These are phyloP conservation scores for Globisporangium sylvaticum DNA, from an alignment of 352 stramenopile species.

Conservation along the genomic window DNA sequence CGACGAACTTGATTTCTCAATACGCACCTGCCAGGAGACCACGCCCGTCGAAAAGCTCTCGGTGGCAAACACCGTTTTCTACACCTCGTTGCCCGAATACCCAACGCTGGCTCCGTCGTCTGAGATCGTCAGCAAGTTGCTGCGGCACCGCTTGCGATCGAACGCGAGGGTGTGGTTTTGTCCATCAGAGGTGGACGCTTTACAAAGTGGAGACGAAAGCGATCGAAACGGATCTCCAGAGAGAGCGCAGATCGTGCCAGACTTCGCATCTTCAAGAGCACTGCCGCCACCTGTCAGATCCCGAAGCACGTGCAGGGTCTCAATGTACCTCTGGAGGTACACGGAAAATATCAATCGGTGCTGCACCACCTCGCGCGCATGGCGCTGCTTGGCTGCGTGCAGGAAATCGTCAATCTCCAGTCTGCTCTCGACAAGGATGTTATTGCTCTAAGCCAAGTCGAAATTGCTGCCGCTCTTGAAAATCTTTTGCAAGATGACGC, in stretches of 20 bases:
- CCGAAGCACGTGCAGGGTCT: slow-evolving; percentile 39
- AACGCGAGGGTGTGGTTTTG: slow-evolving; percentile 22
- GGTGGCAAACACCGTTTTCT: slow-evolving; percentile 82
- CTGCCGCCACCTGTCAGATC: not conserved
- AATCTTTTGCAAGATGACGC: slow-evolving; percentile 26
- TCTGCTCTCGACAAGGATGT: slow-evolving; percentile 16
- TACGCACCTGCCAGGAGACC: slow-evolving; percentile 80
- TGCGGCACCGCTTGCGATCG: slow-evolving; percentile 68
- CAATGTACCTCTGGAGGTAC: slow-evolving; percentile 69
- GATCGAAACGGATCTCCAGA: slow-evolving; percentile 6
- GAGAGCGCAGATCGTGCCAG: not conserved
- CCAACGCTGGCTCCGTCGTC: slow-evolving; percentile 59
- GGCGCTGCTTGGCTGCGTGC: slow-evolving; percentile 41
- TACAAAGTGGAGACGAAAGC: not conserved
- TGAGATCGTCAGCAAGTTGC: slow-evolving; percentile 49
- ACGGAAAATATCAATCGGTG: slow-evolving; percentile 59
- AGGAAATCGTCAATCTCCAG: slow-evolving; percentile 36
- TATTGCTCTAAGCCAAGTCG: not conserved
- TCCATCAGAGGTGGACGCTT: not conserved
- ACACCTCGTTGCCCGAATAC: slow-evolving; percentile 85
- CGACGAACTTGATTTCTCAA: slow-evolving; percentile 94
- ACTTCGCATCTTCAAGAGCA: not conserved
- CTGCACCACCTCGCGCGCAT: slow-evolving; percentile 53
- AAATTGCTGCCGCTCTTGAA: not conserved
- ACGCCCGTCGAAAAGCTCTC: slow-evolving; percentile 67